Percentiles rank a stretch among this genome's conserved stretches.
phyloP scores from a whole-genome alignment of 2,329 filamentous ascomycete genomes.

The Fusarium nisikadoi region DNA sequence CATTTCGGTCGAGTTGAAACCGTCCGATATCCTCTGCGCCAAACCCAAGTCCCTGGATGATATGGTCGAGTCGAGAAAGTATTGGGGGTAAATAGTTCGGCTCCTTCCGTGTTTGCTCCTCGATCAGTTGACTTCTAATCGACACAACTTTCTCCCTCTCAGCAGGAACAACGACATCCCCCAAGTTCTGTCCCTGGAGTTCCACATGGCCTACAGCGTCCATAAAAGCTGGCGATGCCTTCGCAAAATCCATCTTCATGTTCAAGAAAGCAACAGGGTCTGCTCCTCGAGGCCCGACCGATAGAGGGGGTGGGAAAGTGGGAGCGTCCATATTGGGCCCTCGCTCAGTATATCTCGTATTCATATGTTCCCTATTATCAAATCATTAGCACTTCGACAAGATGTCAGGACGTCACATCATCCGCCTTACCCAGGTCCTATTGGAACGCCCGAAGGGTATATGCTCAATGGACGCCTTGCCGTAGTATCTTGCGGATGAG shows the following conservation, averaged over 20 bases:
- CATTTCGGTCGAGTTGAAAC: constrained; percentile 63
- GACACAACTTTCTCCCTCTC: constrained; percentile 64
- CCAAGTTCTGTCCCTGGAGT: constrained; percentile 61
- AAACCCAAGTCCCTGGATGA: constrained; percentile 67
- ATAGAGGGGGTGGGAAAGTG: constrained; percentile 58
- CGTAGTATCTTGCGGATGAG: constrained; percentile 57
- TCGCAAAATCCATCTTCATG: constrained; percentile 67
- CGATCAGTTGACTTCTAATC: constrained; percentile 64
- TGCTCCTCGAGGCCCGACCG: constrained; percentile 53
- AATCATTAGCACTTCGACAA: constrained; percentile 64
- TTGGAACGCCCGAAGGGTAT: constrained; percentile 58
- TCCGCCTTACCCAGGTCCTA: constrained; percentile 59
- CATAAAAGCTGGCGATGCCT: constrained; percentile 64
- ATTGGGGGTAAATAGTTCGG: constrained; percentile 74
- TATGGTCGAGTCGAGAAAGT: constrained; percentile 64
- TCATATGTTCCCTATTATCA: constrained; percentile 60
- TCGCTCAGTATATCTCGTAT: constrained; percentile 63
- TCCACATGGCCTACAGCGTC: constrained; percentile 63
- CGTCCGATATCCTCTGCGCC: constrained; percentile 62
- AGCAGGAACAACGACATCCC: constrained; percentile 62
- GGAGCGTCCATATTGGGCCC: constrained; percentile 60
- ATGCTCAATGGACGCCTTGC: constrained; percentile 62
- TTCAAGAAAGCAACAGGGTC: constrained; percentile 69
- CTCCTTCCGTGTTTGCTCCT: constrained; percentile 67
- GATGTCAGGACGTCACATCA: constrained; percentile 56